Conservation (phyloP, 768 basidiomycete genomes). For the Mycena polygramma region DNA sequence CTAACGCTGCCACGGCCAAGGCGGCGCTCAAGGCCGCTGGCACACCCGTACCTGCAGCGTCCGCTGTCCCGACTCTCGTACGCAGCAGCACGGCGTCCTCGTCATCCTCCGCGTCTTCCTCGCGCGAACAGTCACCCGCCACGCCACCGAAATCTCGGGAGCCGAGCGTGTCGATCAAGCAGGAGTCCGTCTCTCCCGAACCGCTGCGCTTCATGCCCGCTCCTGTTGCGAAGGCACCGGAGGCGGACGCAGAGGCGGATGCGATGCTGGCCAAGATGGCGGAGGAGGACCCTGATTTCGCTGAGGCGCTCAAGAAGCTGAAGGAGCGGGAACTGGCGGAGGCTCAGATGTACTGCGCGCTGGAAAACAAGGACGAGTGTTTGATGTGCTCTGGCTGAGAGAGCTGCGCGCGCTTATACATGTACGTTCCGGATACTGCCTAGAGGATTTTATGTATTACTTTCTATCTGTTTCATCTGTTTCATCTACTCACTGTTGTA, state of each 20-base stretch:
- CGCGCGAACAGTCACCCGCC: conserved; percentile 24
- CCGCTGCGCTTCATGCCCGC: conserved; percentile 25
- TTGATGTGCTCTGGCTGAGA: conserved; percentile 86
- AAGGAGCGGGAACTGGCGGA: conserved; percentile 83
- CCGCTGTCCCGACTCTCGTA: conserved; percentile 38
- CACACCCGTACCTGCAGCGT: conserved; percentile 38
- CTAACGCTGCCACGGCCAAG: conserved; percentile 42
- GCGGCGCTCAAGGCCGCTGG: conserved; percentile 37
- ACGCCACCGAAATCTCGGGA: conserved; percentile 33
- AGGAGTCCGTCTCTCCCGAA: conserved; percentile 42
- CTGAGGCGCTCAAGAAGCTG: conserved; percentile 79
- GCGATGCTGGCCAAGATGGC: conserved; percentile 67
- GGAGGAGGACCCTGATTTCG: conserved; percentile 77
- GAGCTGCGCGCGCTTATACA: too few relatives aligned
- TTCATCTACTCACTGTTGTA: conserved; percentile 20
- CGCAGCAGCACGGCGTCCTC: conserved; percentile 49
- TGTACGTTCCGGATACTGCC: neutral
- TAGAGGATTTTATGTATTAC: conserved; percentile 67
- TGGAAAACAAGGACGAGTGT: conserved; percentile 96
- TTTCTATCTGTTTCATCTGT: neutral
- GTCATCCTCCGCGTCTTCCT: conserved; percentile 38
- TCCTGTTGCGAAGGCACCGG: conserved; percentile 35
- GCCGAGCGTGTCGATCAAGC: conserved; percentile 40
- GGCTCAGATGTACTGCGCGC: conserved; percentile 83
- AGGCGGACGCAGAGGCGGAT: conserved; percentile 50